phyloP scores from a whole-genome alignment of 1,284 basidiomycete species.

The Irpex lacteus region DNA sequence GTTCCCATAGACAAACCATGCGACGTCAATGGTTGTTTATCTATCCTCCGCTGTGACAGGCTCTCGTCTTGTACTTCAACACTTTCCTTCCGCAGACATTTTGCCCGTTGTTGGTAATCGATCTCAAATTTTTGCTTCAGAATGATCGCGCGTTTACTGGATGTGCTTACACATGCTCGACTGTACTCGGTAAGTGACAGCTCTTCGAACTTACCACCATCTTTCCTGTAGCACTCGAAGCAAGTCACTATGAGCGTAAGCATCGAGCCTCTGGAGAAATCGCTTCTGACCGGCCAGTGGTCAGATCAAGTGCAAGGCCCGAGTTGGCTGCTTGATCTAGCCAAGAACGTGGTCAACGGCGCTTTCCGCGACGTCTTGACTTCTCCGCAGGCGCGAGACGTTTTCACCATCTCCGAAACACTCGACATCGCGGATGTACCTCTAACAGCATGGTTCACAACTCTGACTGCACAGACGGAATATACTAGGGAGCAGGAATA shows the following conservation, averaged over 20 bases:
- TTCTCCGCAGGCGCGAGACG: conserved; percentile 42
- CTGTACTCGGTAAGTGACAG: neutral
- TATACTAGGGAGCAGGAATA: conserved; percentile 41
- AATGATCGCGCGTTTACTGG: conserved; percentile 1
- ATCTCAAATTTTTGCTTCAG: conserved; percentile 10
- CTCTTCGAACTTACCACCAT: neutral
- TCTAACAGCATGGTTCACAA: conserved; percentile 34
- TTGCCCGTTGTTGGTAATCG: conserved; percentile 8
- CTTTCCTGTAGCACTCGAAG: neutral
- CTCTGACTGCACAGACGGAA: conserved; percentile 21
- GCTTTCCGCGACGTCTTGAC: conserved; percentile 46
- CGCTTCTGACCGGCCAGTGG: conserved; percentile 54
- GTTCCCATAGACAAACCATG: neutral
- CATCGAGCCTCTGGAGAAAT: conserved; percentile 42
- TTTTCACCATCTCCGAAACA: conserved; percentile 37
- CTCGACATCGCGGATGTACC: conserved; percentile 30
- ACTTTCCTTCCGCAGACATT: neutral
- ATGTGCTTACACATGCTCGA: neutral
- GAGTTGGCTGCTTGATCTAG: conserved; percentile 23
- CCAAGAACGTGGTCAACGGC: conserved; percentile 34
- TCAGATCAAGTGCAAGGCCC: conserved; percentile 40
- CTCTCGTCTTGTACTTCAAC: neutral
- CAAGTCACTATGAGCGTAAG: conserved; percentile 30
- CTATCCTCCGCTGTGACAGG: neutral
- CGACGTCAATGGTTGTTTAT: neutral